A percentile compares a stretch with the other conserved stretches of the same genome.
phyloP scores from a whole-genome alignment of 495 filamentous ascomycete species.

The Neurospora pannonica region DNA sequence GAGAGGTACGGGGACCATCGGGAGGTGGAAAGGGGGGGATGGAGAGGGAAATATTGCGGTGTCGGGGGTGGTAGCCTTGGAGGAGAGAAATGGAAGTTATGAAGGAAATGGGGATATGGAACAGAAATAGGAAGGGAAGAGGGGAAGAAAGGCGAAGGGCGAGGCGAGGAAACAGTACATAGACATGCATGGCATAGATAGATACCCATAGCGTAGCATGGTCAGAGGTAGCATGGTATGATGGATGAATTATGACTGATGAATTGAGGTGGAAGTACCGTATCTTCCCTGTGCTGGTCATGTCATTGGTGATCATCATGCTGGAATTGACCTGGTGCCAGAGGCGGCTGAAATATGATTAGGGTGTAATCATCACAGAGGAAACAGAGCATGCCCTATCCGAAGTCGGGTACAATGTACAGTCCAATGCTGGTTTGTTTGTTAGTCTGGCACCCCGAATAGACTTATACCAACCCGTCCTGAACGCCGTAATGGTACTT shows the following conservation, averaged over 20 bases:
- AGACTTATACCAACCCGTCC: too few relatives aligned
- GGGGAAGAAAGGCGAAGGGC: background rate
- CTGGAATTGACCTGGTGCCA: background rate
- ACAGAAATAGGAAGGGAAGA: background rate
- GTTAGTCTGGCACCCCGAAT: too few relatives aligned
- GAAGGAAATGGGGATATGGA: background rate
- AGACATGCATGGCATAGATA: background rate
- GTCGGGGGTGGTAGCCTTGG: background rate
- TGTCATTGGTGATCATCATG: background rate
- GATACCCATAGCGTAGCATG: background rate
- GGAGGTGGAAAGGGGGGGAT: background rate
- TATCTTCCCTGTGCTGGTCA: background rate
- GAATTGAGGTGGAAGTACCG: background rate
- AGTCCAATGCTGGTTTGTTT: too few relatives aligned
- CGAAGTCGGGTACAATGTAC: background rate
- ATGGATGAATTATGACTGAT: background rate
- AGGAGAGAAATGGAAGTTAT: background rate
- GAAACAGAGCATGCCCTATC: background rate
- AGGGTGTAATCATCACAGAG: background rate
- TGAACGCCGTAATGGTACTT: too few relatives aligned
- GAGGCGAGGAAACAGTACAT: background rate
- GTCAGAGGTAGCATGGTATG: background rate
- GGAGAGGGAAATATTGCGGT: background rate
- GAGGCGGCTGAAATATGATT: background rate
- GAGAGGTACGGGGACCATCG: background rate